These are phyloP conservation scores for Sclerotiophoma versabilis DNA, from an alignment of 2,329 filamentous ascomycete species.

Conservation along the genomic window DNA sequence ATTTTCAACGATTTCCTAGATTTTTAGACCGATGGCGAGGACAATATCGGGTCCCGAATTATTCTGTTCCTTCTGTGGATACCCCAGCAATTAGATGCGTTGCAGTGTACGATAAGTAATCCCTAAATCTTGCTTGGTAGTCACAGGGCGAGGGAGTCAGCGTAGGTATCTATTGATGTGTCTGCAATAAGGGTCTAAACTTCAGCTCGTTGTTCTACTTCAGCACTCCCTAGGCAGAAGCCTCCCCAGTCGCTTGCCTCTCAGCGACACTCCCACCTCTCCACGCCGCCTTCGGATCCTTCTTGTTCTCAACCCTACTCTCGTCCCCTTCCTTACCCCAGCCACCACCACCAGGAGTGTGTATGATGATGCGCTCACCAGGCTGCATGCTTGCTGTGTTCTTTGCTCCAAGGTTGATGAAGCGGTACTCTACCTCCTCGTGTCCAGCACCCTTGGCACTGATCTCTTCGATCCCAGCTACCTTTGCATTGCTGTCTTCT, in stretches of 20 bases:
- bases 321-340: slow-evolving; percentile 71
- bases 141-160: no score
- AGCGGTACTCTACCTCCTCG: slow-evolving; percentile 63
- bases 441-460: slow-evolving; percentile 1
- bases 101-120: no score
- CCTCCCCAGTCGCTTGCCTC: slow-evolving; percentile 61
- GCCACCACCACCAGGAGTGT: slow-evolving; percentile 79
- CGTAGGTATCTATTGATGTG: no score
- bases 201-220: no score
- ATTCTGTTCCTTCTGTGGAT: no score
- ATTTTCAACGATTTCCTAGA: no score
- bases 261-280: slow-evolving; percentile 65
- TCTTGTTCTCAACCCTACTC: slow-evolving; percentile 56
- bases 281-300: slow-evolving; percentile 68
- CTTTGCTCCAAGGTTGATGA: slow-evolving; percentile 78
- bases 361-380: slow-evolving; percentile 79
- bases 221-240: slow-evolving; percentile 35
- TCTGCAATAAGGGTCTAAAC: no score
- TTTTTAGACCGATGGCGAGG: no score
- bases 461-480: slow-evolving; percentile 48
- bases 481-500: slow-evolving; percentile 42
- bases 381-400: slow-evolving; percentile 79
- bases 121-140: no score
- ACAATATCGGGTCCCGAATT: no score
- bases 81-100: no score